Conservation (phyloP, 352 stramenopile species). For the Pythium myriotylum region DNA sequence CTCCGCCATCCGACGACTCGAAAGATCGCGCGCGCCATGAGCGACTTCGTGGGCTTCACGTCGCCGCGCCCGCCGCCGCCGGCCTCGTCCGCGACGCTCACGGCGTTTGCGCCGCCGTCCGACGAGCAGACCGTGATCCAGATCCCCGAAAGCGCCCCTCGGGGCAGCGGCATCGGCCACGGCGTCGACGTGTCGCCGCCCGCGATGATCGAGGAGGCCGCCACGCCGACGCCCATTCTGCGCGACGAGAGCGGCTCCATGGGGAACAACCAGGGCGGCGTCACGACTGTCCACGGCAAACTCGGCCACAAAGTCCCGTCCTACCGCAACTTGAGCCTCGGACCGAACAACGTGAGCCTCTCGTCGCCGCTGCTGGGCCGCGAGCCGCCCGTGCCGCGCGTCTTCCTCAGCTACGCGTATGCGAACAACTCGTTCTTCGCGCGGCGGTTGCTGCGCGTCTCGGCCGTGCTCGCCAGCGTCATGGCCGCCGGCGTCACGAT, state of each 20-base stretch:
- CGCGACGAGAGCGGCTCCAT: slow-evolving; percentile 10
- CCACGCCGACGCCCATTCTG: slow-evolving; percentile 15
- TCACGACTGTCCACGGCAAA: not conserved
- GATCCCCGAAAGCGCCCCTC: slow-evolving; percentile 4
- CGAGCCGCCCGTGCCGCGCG: slow-evolving; percentile 53
- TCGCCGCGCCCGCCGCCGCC: slow-evolving; percentile 10
- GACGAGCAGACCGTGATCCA: slow-evolving; percentile 16
- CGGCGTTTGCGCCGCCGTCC: not conserved
- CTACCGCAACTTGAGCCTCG: slow-evolving; percentile 1
- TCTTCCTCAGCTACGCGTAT: slow-evolving; percentile 63
- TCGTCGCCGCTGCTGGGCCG: slow-evolving; percentile 37
- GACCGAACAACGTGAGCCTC: not conserved
- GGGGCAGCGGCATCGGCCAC: slow-evolving; percentile 14
- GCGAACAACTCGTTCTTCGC: slow-evolving; percentile 85
- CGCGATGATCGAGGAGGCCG: slow-evolving; percentile 15
- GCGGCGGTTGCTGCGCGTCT: slow-evolving; percentile 50
- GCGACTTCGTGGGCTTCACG: slow-evolving; percentile 28
- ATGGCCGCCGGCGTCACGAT: slow-evolving; percentile 52
- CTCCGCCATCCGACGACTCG: not conserved
- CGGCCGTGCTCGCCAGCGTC: slow-evolving; percentile 39
- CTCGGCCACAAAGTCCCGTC: slow-evolving; percentile 3
- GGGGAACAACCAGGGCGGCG: slow-evolving; percentile 3
- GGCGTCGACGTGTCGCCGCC: slow-evolving; percentile 24
- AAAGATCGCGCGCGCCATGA: slow-evolving; percentile 3
- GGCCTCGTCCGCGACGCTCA: slow-evolving; percentile 7